A percentile compares a stretch with the other conserved stretches of the same genome.
These are phyloP conservation scores for Dryadomyces quercivorus DNA, from an alignment of 2,329 filamentous ascomycete genomes.

Conservation along the genomic window DNA sequence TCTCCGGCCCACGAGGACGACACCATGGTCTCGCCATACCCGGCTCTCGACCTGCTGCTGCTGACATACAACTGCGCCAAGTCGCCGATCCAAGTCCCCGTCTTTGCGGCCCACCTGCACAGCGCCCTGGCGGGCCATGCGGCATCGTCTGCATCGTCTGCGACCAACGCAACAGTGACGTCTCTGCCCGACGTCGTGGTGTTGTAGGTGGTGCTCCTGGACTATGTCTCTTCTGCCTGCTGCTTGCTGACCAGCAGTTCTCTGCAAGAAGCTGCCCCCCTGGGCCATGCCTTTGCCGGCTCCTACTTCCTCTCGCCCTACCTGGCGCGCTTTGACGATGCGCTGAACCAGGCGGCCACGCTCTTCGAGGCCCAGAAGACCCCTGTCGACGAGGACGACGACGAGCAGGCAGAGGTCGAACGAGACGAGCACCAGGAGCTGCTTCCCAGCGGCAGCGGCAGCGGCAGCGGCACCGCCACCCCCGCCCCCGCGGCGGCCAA, in stretches of 20 bases:
- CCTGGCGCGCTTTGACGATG: constrained; percentile 56
- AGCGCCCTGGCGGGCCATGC: constrained; percentile 31
- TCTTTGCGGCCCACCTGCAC: constrained; percentile 62
- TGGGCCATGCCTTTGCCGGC: constrained; percentile 75
- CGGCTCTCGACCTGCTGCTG: constrained; percentile 58
- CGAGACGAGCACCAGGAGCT: background rate
- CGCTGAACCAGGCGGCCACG: constrained; percentile 56
- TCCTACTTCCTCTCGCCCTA: constrained; percentile 68
- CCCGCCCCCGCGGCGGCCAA: background rate
- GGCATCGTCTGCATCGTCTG: too few relatives aligned
- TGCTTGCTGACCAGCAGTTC: constrained; percentile 33
- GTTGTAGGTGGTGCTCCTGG: constrained; percentile 29
- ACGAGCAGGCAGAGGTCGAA: background rate
- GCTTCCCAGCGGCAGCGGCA: background rate
- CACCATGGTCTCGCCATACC: constrained; percentile 22
- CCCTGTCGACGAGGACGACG: background rate
- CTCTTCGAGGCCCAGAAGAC: constrained; percentile 16
- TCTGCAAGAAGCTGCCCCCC: constrained; percentile 82
- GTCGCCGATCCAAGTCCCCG: constrained; percentile 51
- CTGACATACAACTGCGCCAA: constrained; percentile 86
- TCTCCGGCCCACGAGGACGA: background rate
- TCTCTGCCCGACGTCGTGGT: constrained; percentile 42
- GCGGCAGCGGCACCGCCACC: background rate
- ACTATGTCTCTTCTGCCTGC: background rate
- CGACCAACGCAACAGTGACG: constrained; percentile 11